phyloP scores from a whole-genome alignment of 306 rosid genomes.

The Ziziphus jujuba region DNA sequence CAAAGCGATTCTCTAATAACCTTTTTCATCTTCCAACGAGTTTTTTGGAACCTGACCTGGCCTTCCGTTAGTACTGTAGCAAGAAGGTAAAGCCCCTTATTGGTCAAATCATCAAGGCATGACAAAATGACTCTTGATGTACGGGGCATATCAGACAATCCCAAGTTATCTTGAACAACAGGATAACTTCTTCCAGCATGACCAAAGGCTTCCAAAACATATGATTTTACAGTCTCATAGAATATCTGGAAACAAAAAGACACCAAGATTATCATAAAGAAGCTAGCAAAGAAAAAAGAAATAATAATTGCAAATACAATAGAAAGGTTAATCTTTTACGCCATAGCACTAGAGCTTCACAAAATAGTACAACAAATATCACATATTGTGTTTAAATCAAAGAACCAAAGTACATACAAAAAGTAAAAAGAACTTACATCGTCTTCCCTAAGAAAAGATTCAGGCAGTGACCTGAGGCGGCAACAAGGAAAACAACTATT shows the following conservation, averaged over 20 bases:
- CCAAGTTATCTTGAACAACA: slow-evolving; percentile 37
- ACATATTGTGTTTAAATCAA: background rate
- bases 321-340: background rate
- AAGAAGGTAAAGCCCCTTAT: slow-evolving; percentile 61
- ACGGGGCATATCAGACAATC: slow-evolving; percentile 16
- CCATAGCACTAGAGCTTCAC: too few species aligned
- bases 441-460: too few species aligned
- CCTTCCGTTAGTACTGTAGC: slow-evolving; percentile 49
- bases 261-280: slow-evolving; percentile 2
- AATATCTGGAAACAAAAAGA: slow-evolving; percentile 57
- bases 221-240: slow-evolving; percentile 55
- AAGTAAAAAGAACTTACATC: too few species aligned
- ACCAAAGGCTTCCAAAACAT: slow-evolving; percentile 56
- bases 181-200: slow-evolving; percentile 27
- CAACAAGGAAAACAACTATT: background rate
- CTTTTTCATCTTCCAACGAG: slow-evolving; percentile 63
- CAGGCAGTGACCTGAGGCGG: too few species aligned
- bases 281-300: background rate
- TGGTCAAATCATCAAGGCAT: slow-evolving; percentile 59
- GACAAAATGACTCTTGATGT: slow-evolving; percentile 39
- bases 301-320: background rate
- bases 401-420: background rate
- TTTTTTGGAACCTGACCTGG: slow-evolving; percentile 44
- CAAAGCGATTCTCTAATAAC: slow-evolving; percentile 48
- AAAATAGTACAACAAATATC: too few species aligned